Conservation (phyloP, 2,329 filamentous ascomycete species). For the Neonectria neomacrospora region DNA sequence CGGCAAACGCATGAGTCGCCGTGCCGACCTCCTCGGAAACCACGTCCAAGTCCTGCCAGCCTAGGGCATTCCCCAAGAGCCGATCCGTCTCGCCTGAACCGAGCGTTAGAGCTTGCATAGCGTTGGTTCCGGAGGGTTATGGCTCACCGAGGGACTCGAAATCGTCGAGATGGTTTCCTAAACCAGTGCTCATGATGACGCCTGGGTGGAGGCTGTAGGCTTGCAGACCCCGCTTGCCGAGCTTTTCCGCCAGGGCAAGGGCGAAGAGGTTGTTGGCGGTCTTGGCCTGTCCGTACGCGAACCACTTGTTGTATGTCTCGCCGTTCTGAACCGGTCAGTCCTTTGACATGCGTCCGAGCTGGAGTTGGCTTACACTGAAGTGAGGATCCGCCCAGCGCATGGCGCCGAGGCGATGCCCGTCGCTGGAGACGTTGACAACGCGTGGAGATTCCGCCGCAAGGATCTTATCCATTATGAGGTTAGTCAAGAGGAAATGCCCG, state of each 20-base stretch:
- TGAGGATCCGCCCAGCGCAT: slow-evolving; percentile 51
- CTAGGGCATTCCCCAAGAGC: slow-evolving; percentile 36
- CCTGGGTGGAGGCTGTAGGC: slow-evolving; percentile 52
- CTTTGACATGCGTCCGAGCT: neutral
- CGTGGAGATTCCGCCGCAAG: slow-evolving; percentile 49
- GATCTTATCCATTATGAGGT: slow-evolving; percentile 57
- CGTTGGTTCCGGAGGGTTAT: fast-evolving
- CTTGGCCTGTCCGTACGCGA: slow-evolving; percentile 53
- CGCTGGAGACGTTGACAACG: slow-evolving; percentile 55
- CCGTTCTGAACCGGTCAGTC: slow-evolving; percentile 44
- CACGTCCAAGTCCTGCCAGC: slow-evolving; percentile 33
- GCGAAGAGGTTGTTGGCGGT: slow-evolving; percentile 52
- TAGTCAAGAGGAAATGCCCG: slow-evolving; percentile 59
- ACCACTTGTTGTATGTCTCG: slow-evolving; percentile 47
- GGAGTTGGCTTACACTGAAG: slow-evolving; percentile 42
- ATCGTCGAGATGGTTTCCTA: slow-evolving; percentile 38
- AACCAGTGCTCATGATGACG: slow-evolving; percentile 38
- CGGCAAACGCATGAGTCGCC: slow-evolving; percentile 51
- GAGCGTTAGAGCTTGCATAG: neutral
- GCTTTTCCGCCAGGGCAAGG: slow-evolving; percentile 46
- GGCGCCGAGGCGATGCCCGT: slow-evolving; percentile 43
- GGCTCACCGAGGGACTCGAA: slow-evolving; percentile 33
- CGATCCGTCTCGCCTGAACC: slow-evolving; percentile 33
- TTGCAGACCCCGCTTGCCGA: slow-evolving; percentile 44
- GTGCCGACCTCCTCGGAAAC: slow-evolving; percentile 45